phyloP scores from a whole-genome alignment of 169 alveolate species.

The Eimeria tenella region DNA sequence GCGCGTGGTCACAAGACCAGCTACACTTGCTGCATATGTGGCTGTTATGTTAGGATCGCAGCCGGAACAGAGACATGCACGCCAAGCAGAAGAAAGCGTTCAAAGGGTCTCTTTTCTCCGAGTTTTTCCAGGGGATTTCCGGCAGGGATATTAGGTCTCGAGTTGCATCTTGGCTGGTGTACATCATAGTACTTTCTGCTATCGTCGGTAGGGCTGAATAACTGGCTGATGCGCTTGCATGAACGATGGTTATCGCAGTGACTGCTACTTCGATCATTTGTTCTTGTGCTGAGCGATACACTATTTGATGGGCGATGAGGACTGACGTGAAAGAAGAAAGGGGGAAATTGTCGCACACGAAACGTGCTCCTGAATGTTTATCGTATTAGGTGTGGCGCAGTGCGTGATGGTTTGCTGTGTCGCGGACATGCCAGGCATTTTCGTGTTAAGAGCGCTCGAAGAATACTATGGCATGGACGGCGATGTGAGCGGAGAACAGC shows the following conservation, averaged over 20 bases:
- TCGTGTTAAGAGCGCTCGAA: constrained; percentile 70
- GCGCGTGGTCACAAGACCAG: too few relatives aligned
- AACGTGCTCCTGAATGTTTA: neutral
- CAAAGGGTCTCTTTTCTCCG: constrained; percentile 4
- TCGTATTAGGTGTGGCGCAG: neutral
- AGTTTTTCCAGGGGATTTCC: neutral
- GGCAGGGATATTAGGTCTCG: constrained; percentile 29
- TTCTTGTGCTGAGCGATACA: too few relatives aligned
- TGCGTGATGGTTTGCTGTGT: neutral
- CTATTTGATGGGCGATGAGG: too few relatives aligned
- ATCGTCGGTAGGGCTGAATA: constrained; percentile 19
- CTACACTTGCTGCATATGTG: neutral
- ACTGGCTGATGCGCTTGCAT: neutral
- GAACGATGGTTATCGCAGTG: neutral
- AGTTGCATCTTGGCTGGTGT: constrained; percentile 39
- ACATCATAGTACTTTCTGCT: neutral
- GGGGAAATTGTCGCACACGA: too few relatives aligned
- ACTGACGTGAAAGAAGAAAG: too few relatives aligned
- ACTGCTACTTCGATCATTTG: neutral
- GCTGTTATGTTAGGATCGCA: constrained; percentile 39
- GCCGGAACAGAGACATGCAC: constrained; percentile 4
- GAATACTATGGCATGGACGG: constrained; percentile 69
- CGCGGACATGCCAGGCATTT: constrained; percentile 25
- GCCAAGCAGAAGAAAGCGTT: constrained; percentile 39
- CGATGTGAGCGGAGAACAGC: constrained; percentile 57